phyloP scores from a whole-genome alignment of 2,329 filamentous ascomycete species.

The Nigrograna mackinnonii region DNA sequence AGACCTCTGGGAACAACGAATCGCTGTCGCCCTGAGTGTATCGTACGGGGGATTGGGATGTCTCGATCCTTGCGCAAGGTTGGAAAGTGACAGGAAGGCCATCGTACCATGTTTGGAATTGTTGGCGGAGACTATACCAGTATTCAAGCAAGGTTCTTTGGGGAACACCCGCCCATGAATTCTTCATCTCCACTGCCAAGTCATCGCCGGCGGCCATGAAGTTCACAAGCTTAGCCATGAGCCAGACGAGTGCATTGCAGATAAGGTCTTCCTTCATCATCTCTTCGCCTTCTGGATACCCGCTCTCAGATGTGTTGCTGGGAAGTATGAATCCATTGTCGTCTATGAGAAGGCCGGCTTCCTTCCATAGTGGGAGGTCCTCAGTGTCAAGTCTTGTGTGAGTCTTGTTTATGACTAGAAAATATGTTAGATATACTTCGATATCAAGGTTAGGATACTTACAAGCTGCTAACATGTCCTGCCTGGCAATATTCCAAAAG shows the following conservation, averaged over 20 bases:
- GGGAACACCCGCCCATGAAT: slow-evolving; percentile 49
- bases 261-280: slow-evolving; percentile 66
- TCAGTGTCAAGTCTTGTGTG: slow-evolving; percentile 65
- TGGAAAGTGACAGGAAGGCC: slow-evolving; percentile 64
- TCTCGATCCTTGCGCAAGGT: slow-evolving; percentile 56
- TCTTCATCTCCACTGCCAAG: slow-evolving; percentile 41
- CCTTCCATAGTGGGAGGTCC: slow-evolving; percentile 66
- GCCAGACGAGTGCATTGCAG: slow-evolving; percentile 67
- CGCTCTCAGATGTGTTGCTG: slow-evolving; percentile 43
- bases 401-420: slow-evolving; percentile 60
- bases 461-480: slow-evolving; percentile 68
- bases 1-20: slow-evolving; percentile 58
- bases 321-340: slow-evolving; percentile 55
- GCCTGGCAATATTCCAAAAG: slow-evolving; percentile 70
- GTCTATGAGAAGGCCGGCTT: slow-evolving; percentile 64
- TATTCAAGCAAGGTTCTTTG: slow-evolving; percentile 55
- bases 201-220: slow-evolving; percentile 63
- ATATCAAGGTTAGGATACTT: slow-evolving; percentile 22
- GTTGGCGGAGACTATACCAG: slow-evolving; percentile 59
- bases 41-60: slow-evolving; percentile 25
- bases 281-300: slow-evolving; percentile 49
- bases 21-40: slow-evolving; percentile 32
- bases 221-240: slow-evolving; percentile 68
- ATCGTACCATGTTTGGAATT: slow-evolving; percentile 63
- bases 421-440: slow-evolving; percentile 6